Evolutionary conservation across 208 protist genomes (phyloP).

Genomic region (Wallacemonas sp.): DNA sequence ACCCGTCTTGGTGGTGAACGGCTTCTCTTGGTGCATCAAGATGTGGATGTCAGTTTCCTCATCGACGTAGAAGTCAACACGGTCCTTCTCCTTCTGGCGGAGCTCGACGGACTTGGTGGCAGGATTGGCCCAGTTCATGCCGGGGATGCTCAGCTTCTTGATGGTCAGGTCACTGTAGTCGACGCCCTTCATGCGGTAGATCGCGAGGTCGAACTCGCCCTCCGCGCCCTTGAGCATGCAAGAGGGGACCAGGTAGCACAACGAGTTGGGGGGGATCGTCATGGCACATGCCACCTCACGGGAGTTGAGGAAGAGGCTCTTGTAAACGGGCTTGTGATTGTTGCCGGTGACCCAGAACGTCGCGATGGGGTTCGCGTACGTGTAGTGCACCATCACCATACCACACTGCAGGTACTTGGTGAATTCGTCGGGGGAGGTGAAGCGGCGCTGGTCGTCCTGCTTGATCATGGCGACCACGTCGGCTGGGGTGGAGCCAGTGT

Average conservation of each 20-base stretch:
- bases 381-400: conserved; percentile 54
- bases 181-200: conserved; percentile 30
- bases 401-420: conserved; percentile 71
- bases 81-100: conserved; percentile 40
- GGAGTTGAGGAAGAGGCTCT: conserved; percentile 70
- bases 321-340: conserved; percentile 72
- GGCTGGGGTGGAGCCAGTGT: conserved; percentile 31
- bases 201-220: conserved; percentile 39
- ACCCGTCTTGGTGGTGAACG: conserved; percentile 38
- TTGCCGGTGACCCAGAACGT: conserved; percentile 78
- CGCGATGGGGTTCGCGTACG: conserved; percentile 40
- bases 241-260: conserved; percentile 54
- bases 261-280: conserved; percentile 43
- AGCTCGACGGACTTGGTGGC: conserved; percentile 42
- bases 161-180: conserved; percentile 45
- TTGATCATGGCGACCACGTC: conserved; percentile 41
- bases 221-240: conserved; percentile 39
- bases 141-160: conserved; percentile 34
- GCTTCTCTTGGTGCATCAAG: conserved; percentile 53
- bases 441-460: conserved; percentile 67
- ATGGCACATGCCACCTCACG: conserved; percentile 43
- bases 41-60: conserved; percentile 51
- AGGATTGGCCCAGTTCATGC: conserved; percentile 42
- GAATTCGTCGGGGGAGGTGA: conserved; percentile 36
- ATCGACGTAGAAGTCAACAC: conserved; percentile 62